Evolutionary conservation across 495 filamentous ascomycete genomes (phyloP), one percentile per base, ranked within the genome.

Genomic region (Xylona heveae): DNA sequence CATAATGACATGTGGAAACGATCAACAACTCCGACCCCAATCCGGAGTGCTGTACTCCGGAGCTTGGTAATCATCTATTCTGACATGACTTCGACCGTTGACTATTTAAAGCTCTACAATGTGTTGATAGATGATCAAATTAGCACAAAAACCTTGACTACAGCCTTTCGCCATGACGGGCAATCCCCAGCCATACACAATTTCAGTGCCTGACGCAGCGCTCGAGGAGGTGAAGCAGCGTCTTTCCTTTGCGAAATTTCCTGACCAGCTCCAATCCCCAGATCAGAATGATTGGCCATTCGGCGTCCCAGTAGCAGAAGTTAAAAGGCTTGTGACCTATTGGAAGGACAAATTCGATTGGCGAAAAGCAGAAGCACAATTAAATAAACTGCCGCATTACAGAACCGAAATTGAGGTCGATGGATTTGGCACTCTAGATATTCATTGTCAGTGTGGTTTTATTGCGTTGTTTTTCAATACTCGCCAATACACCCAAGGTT

Each of bases 331-430:
- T 13, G 23, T 25, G 8, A 25, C 7, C 7, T 7, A 7, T 8
- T 25, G 23, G 23, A n/a, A n/a, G n/a, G 23, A 25, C 8, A 25
- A 7, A 7, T 56, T 48, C 33, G 46, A 54, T 30, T 56, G 49
- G 51, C 34, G 47, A 25, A 40, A 34, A 13, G 35, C 39, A 12
- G 53, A 57, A 35, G 41, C 39, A 8, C 35, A 44, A 28, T 20
- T 57, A 14, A 57, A 57, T 35, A 34, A 44, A 7, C 38, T 55
- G 24, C 53, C 53, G 6, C 42, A 55, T 15, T 57, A 34, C 42
- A 43, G 30, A 23, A 39, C 12, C 2, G 23, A 20, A 6, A 40
- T 57, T 14, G 15, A 28, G 8, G 42, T 51, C 5, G 48, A 54
- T 10, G 48, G 48, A 12, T 54, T 54, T 30, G 43, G 35, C 2